Conservation (phyloP, 2,329 filamentous ascomycete genomes). For the Niveomyces coronatus region DNA sequence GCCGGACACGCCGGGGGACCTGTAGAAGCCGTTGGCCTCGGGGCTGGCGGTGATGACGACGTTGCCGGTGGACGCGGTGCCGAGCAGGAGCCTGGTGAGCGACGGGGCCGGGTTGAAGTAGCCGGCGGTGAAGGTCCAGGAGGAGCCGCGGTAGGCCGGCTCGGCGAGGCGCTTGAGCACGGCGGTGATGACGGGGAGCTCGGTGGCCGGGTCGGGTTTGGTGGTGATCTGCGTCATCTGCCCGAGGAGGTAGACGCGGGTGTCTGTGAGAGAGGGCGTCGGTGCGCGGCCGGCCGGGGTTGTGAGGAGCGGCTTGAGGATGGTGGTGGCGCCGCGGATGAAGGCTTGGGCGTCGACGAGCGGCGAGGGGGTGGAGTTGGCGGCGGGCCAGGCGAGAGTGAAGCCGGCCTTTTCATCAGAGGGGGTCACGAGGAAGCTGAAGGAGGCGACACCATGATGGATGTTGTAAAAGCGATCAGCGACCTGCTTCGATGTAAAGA, state of each 20-base stretch:
- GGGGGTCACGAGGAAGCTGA: constrained; percentile 74
- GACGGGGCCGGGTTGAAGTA: constrained; percentile 95
- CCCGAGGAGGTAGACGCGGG: constrained; percentile 73
- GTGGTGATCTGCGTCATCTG: constrained; percentile 84
- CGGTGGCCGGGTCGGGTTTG: constrained; percentile 70
- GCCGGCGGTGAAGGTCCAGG: constrained; percentile 94
- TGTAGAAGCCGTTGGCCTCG: constrained; percentile 91
- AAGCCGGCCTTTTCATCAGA: constrained; percentile 46
- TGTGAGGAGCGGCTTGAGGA: constrained; percentile 56
- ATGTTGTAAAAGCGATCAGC: constrained; percentile 74
- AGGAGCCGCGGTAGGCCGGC: constrained; percentile 54
- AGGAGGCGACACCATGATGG: constrained; percentile 63
- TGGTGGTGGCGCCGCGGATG: constrained; percentile 54
- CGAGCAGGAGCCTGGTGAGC: constrained; percentile 69
- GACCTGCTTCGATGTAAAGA: constrained; percentile 71
- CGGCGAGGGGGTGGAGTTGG: constrained; percentile 67
- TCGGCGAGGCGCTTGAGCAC: constrained; percentile 59
- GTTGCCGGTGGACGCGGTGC: constrained; percentile 57
- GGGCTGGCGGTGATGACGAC: constrained; percentile 89
- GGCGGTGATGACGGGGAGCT: constrained; percentile 69
- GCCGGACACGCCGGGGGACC: constrained; percentile 76
- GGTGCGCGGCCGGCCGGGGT: not conserved
- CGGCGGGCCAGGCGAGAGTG: constrained; percentile 59
- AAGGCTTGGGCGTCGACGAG: constrained; percentile 60
- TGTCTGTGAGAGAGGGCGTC: constrained; percentile 36